These are phyloP conservation scores for Polysphondylium violaceum DNA, from an alignment of 78 protist genomes.

Conservation along the genomic window DNA sequence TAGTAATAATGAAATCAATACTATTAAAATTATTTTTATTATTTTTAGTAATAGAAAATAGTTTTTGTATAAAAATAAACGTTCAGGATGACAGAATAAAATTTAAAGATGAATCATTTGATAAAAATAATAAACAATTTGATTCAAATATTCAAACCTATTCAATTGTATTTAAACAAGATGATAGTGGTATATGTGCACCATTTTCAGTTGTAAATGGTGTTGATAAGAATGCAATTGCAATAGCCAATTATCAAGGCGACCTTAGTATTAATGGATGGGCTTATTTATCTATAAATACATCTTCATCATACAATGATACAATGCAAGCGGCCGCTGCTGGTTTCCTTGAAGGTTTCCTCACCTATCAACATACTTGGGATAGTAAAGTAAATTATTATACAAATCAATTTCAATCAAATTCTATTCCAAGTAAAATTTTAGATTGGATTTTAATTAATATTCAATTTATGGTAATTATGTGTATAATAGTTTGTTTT, in stretches of 20 bases:
- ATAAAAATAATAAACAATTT: no score
- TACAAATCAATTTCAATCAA: background rate
- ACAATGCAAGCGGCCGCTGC: slow-evolving; percentile 70
- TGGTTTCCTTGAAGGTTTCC: slow-evolving; percentile 84
- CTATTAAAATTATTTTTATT: no score
- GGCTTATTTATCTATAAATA: slow-evolving; percentile 50
- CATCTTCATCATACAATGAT: slow-evolving; percentile 32
- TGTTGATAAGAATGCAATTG: background rate
- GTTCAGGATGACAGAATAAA: no score
- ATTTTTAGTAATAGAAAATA: no score
- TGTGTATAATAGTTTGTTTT: background rate
- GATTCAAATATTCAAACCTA: no score
- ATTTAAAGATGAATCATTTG: no score
- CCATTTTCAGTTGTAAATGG: no score
- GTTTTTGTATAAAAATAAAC: no score
- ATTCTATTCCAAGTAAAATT: background rate
- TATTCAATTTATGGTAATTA: slow-evolving; percentile 10
- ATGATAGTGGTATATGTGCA: no score
- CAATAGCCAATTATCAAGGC: background rate
- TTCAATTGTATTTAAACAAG: no score
- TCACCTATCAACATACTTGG: slow-evolving; percentile 39
- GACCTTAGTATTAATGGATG: slow-evolving; percentile 42
- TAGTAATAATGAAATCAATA: no score
- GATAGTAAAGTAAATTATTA: slow-evolving; percentile 33
- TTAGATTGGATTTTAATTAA: slow-evolving; percentile 14